A percentile compares a stretch with the other conserved stretches of the same genome.
phyloP scores from a whole-genome alignment of 345 rosid genomes.

The Theobroma cacao region DNA sequence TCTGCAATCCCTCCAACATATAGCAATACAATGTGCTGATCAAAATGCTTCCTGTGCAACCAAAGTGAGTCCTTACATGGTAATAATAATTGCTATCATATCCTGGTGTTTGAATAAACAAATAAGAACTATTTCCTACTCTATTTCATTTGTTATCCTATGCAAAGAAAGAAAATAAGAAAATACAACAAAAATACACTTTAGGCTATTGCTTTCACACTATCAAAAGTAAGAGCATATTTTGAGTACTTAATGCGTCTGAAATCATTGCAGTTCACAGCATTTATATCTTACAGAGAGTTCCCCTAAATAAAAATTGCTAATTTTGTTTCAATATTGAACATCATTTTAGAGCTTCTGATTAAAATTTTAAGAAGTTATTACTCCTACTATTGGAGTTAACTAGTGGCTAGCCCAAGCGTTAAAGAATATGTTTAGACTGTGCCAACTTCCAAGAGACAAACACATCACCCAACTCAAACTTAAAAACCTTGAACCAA shows the following conservation, averaged over 20 bases:
- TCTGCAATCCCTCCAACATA: neutral
- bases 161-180: neutral
- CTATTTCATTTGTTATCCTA: neutral
- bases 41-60: neutral
- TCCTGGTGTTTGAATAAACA: neutral
- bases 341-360: neutral
- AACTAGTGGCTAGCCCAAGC: neutral
- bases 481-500: neutral
- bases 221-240: neutral
- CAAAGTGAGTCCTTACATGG: neutral
- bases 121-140: neutral
- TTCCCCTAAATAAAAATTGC: neutral
- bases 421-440: neutral
- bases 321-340: neutral
- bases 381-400: neutral
- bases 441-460: neutral
- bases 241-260: neutral
- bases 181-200: neutral
- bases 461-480: neutral
- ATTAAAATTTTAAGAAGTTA: neutral
- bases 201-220: neutral
- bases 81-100: neutral
- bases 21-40: neutral
- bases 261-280: neutral
- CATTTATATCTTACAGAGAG: neutral